phyloP scores from a whole-genome alignment of 345 rosid genomes.

The Syzygium aqueum region DNA sequence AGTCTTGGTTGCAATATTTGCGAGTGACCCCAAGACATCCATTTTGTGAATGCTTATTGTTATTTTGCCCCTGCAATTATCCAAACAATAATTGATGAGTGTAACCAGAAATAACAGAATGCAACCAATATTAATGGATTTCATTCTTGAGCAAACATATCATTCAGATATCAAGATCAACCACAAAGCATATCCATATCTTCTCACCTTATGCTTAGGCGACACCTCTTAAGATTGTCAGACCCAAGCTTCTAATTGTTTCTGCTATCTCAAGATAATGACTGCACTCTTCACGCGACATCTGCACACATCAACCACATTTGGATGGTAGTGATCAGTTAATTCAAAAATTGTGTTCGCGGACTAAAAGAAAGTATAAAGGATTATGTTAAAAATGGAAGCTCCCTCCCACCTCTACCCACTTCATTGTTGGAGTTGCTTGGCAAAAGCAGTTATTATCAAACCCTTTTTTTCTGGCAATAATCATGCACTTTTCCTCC shows the following conservation, averaged over 20 bases:
- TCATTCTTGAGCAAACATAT: no score
- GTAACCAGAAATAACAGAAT: no score
- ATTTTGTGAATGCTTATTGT: no score
- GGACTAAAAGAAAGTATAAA: neutral
- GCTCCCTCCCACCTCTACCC: neutral
- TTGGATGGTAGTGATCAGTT: neutral
- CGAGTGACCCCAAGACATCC: no score
- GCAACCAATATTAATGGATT: no score
- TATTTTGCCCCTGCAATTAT: no score
- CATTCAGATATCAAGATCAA: no score
- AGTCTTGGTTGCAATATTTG: no score
- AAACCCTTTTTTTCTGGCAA: neutral
- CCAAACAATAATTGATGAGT: no score
- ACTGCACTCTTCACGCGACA: slow-evolving; percentile 80
- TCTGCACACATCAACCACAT: slow-evolving; percentile 33
- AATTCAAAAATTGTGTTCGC: neutral
- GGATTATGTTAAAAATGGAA: neutral
- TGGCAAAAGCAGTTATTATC: neutral
- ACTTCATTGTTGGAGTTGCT: neutral
- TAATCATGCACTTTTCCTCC: neutral
- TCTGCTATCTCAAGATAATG: slow-evolving; percentile 91
- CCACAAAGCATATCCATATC: slow-evolving; percentile 59
- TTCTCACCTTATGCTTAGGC: slow-evolving; percentile 68
- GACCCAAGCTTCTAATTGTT: slow-evolving; percentile 69
- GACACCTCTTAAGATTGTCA: slow-evolving; percentile 65